phyloP scores from a whole-genome alignment of 805 yeast genomes.

The Pichia cabralensis region DNA sequence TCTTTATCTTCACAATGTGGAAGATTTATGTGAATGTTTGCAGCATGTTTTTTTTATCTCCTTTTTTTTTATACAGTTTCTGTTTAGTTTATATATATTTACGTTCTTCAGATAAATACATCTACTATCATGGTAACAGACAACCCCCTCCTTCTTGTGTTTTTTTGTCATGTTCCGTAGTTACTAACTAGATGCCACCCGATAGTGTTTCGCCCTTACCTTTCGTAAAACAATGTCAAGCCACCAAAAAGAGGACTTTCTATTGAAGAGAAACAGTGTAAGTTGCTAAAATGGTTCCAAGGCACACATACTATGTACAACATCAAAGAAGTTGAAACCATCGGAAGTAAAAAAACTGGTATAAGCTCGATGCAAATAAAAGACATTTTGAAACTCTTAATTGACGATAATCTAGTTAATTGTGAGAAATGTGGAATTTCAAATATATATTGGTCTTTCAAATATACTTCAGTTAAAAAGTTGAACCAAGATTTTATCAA shows the following conservation, averaged over 20 bases:
- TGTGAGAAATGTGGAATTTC: slow-evolving; percentile 47
- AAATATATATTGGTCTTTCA: slow-evolving; percentile 43
- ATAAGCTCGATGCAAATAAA: slow-evolving; percentile 47
- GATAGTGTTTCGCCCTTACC: no score
- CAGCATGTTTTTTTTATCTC: no score
- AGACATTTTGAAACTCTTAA: slow-evolving; percentile 34
- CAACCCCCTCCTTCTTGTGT: no score
- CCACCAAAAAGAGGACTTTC: slow-evolving; percentile 20
- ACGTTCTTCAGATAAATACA: no score
- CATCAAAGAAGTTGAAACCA: slow-evolving; percentile 41
- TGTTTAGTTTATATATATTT: no score
- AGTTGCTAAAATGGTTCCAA: slow-evolving; percentile 31
- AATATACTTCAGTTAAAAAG: slow-evolving; percentile 17
- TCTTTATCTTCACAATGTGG: no score
- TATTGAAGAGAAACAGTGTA: slow-evolving; percentile 31
- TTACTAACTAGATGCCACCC: no score
- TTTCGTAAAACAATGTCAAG: no score
- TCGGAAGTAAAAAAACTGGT: slow-evolving; percentile 36
- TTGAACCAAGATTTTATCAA: slow-evolving; percentile 9
- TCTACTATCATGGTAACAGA: no score
- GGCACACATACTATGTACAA: slow-evolving; percentile 32
- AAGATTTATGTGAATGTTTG: no score
- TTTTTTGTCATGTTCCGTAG: no score
- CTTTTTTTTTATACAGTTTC: no score
- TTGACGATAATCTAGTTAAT: slow-evolving; percentile 40